Base-by-base conservation (phyloP, 352 stramenopile genomes). In the Phytophthora pisi region DNA sequence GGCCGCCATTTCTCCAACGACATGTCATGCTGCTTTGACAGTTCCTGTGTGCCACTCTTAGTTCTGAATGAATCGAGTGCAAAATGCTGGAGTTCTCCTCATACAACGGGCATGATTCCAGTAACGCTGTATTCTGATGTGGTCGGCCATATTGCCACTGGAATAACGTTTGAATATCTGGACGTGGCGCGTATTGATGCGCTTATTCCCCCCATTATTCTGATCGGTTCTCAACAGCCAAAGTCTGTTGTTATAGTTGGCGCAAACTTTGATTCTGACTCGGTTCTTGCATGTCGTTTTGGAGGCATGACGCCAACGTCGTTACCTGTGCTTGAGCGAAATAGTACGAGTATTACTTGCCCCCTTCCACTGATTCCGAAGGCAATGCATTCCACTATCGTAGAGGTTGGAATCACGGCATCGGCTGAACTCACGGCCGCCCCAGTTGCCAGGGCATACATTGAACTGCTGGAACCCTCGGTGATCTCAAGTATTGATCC, bases 1-100 rank as follows among this genome's bases (percentile, higher is more conserved):
- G 77, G 75, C 3, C 28, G 55, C 8, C 23, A 75, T 31, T 72
- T 87, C 16, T 30, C 31, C 0, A 45, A 56, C 13, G 57, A 66
- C 0, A 78, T 83, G 66, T 54, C 52, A 1, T 90, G 82, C 57
- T 90, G 79, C 45, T 88, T 90, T 66, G 78, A 46, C 5, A 51
- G 53, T n/a, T 15, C 54, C 3, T 90, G 82, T 46, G 49, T 63
- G 15, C 62, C 54, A 13, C 26, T 83, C 1, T n/a, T 16, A 9
- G 9, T 64, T 13, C 8, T 64, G 10, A 75, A 70, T 36, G 46
- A 45, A 18, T 72, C 75, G 2, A 71, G 13, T 13, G 75, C 58
- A 4, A 66, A 23, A 28, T 82, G 78, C 24, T 23, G 23, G 45
- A 72, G 50, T 9, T 66, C 75, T 26, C 36, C 55, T 6, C 61